Evolutionary conservation across 2,329 filamentous ascomycete genomes (phyloP), one percentile per base, ranked within the genome.

Genomic region (Fonsecaea pedrosoi): DNA sequence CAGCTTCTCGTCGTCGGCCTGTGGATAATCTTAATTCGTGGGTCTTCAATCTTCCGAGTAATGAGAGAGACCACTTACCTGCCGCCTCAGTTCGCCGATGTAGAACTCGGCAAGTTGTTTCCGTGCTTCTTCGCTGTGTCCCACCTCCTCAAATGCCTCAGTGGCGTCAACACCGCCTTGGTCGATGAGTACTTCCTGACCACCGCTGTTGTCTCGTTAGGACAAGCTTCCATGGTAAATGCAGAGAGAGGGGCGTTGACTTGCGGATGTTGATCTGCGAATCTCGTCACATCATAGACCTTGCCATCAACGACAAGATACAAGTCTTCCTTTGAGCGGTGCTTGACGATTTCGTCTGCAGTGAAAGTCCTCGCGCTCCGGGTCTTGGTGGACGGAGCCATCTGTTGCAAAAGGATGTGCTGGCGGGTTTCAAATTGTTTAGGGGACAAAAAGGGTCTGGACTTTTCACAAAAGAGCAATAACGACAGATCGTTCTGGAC

Each of bases 181-280:
- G n/a, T 55, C 53, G 7, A 55, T 15, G 30, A 55, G 25, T 6
- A 55, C 53, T 21, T 55, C 53, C 53, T 55, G 25, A 8, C 53
- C 53, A 13, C 53, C 53, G n/a, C 53, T 55, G 53, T 10, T 8
- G 25, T 32, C 30, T 32, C 30, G 30, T 32, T 32, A 32, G 30
- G 3, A 32, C 4, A 32, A 32, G 30, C 6, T 32, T 32, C 6
- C 4, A 32, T 32, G 30, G 6, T 3, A 32, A 5, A 6, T 32
- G 30, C 6, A 32, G 30, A 32, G 30, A 6, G 30, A 32, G 30
- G 25, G 25, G 25, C 3, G 7, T 25, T 25, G 53, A 55, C 53
- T 55, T 55, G 34, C 53, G 53, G 53, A 10, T 55, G 53, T 8
- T 55, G 25, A 8, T 18, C 15, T 8, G 30, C n/a, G 30, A 55